Base-by-base conservation (phyloP, 1,284 basidiomycete species). In the Polyporus tsugae region DNA sequence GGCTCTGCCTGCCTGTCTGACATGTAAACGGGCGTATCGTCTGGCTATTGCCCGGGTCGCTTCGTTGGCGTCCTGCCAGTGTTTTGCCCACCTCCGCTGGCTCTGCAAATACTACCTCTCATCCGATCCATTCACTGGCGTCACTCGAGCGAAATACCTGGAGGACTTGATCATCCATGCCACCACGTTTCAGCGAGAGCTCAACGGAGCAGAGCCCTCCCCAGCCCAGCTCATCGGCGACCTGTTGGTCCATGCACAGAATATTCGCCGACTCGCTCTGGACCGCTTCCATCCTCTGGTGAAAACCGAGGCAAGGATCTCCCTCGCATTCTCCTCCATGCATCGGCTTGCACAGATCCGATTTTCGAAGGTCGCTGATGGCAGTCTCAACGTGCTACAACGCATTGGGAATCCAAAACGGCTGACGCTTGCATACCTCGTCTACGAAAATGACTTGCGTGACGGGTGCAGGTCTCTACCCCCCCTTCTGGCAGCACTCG, bases 271-370 rank as follows among this genome's bases (percentile, higher is more conserved):
- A 49, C 35, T 72, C 44, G 10, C 17, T 11, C 53, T 72, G 19
- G 70, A 69, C 33, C 44, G 62, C 33, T 61, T 72, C 22, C 59
- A 70, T 10, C 41, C 55, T 1, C 66, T 59, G n/a, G 36, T 72
- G 4, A 36, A 42, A 29, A 44, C 36, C 11, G 66, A 67, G n/a
- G 46, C 59, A 10, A 64, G 62, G 29, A 66, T 70, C 6, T 64
- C 39, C 6, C 19, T 22, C 5, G 66, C 66, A 7, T 44, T 72
- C n/a, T 44, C 19, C 15, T 35, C 59, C 6, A 61, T 72, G 59
- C 29, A 61, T 4, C 42, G 53, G 7, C 70, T 72, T 9, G 39
- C 42, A 3, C 57, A 65, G 17, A 4, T 70, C 39, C 33, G 61
- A 1, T 41, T 70, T 17, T 49, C 60, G 7, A 63, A 49, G 25